phyloP scores from a whole-genome alignment of 495 filamentous ascomycete species.

The Hypoxylon trugodes region DNA sequence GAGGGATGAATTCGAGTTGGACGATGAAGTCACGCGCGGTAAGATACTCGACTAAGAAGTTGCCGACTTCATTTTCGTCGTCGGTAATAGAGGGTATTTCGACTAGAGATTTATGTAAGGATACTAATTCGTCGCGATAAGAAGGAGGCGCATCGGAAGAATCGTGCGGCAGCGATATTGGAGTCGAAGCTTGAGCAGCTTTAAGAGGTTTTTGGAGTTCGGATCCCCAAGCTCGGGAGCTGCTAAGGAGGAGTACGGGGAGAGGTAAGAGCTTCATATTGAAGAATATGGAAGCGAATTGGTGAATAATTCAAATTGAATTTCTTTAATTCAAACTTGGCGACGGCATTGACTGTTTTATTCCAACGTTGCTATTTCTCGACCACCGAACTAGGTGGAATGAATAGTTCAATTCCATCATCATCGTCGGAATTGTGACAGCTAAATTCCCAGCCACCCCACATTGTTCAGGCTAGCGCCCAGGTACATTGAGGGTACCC shows the following conservation, averaged over 20 bases:
- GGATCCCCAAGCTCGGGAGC: constrained; percentile 21
- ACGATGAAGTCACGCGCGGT: constrained; percentile 49
- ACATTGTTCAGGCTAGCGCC: too few relatives aligned
- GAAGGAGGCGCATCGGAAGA: constrained; percentile 37
- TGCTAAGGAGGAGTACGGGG: constrained; percentile 18
- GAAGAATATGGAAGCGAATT: not conserved
- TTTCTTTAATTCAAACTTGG: not conserved
- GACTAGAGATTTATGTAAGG: constrained; percentile 79
- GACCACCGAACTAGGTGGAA: too few relatives aligned
- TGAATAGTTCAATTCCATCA: too few relatives aligned
- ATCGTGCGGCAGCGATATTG: not conserved
- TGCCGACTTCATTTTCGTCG: constrained; percentile 72
- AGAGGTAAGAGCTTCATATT: constrained; percentile 25
- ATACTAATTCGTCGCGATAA: constrained; percentile 65
- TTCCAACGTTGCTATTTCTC: too few relatives aligned
- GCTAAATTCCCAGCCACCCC: too few relatives aligned
- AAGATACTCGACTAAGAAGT: constrained; percentile 75
- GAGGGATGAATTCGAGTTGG: constrained; percentile 72
- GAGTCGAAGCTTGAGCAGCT: not conserved
- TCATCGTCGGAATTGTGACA: too few relatives aligned
- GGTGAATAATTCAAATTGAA: not conserved
- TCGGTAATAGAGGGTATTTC: constrained; percentile 78
- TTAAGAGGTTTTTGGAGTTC: constrained; percentile 19
- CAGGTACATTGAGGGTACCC: too few relatives aligned
- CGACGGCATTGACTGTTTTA: too few relatives aligned